A percentile compares a stretch with the other conserved stretches of the same genome.
phyloP scores from a whole-genome alignment of 1,139 yeast genomes.

The Candida gigantensis region DNA sequence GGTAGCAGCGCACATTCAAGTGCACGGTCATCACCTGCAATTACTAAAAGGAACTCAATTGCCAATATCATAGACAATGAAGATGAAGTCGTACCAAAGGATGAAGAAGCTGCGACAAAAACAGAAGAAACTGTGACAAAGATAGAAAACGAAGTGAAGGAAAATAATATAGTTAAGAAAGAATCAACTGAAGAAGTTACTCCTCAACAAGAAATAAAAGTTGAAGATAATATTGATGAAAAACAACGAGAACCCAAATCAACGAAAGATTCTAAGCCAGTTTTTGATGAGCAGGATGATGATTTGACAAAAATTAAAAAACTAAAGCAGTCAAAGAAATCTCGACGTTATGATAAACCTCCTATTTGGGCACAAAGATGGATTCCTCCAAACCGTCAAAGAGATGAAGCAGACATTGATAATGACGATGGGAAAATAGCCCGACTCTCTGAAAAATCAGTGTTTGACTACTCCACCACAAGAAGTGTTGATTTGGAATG shows the following conservation, averaged over 20 bases:
- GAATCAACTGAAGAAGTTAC: background rate
- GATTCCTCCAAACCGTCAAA: constrained; percentile 43
- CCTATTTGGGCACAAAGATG: constrained; percentile 87
- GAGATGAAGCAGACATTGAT: constrained; percentile 2
- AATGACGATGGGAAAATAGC: constrained; percentile 4
- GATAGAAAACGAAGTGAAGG: no score
- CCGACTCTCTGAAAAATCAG: constrained; percentile 29
- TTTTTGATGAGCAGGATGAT: constrained; percentile 16
- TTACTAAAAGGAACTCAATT: constrained; percentile 41
- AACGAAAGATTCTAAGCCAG: constrained; percentile 1
- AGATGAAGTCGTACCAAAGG: constrained; percentile 22
- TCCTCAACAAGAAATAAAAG: constrained; percentile 3
- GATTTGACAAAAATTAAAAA: constrained; percentile 23
- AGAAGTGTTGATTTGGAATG: constrained; percentile 50
- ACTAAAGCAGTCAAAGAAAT: constrained; percentile 41
- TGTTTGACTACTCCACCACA: constrained; percentile 37
- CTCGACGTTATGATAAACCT: constrained; percentile 62
- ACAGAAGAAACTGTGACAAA: no score
- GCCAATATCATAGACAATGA: constrained; percentile 44
- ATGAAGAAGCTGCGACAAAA: constrained; percentile 1
- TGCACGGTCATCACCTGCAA: constrained; percentile 10
- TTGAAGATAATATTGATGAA: background rate
- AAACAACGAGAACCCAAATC: background rate
- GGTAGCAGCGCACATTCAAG: constrained; percentile 9
- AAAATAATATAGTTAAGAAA: constrained; percentile 1